These are phyloP conservation scores for Lactarius psammicola DNA, from an alignment of 768 basidiomycete genomes.

Conservation along the genomic window DNA sequence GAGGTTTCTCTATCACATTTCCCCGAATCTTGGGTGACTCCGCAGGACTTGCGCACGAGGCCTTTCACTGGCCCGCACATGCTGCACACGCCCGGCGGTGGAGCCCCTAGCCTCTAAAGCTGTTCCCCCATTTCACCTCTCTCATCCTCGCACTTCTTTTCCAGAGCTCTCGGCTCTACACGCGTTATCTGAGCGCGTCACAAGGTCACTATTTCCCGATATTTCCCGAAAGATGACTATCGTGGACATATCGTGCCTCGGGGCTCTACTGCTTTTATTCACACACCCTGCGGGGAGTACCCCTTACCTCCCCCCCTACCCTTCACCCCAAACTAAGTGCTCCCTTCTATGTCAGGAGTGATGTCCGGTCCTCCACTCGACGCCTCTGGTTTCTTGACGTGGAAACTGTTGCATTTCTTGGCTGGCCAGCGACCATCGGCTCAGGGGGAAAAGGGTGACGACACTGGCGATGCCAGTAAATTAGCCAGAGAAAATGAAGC, in stretches of 20 bases:
- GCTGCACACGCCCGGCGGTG: too few species aligned
- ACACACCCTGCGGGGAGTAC: background rate
- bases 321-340: background rate
- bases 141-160: background rate
- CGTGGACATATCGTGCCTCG: background rate
- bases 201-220: background rate
- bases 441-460: background rate
- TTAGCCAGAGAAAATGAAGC: background rate
- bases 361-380: background rate
- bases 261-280: background rate
- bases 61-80: background rate
- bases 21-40: background rate
- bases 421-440: background rate
- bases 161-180: background rate
- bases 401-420: constrained; percentile 9
- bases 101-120: too few species aligned
- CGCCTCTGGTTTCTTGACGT: constrained; percentile 13
- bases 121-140: too few species aligned
- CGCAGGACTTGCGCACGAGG: background rate
- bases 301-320: background rate
- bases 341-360: background rate
- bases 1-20: background rate
- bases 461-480: constrained; percentile 3
- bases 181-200: background rate
- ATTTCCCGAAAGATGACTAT: background rate